Conservation (phyloP, 2,329 filamentous ascomycete genomes). For the Xylaria multiplex region DNA sequence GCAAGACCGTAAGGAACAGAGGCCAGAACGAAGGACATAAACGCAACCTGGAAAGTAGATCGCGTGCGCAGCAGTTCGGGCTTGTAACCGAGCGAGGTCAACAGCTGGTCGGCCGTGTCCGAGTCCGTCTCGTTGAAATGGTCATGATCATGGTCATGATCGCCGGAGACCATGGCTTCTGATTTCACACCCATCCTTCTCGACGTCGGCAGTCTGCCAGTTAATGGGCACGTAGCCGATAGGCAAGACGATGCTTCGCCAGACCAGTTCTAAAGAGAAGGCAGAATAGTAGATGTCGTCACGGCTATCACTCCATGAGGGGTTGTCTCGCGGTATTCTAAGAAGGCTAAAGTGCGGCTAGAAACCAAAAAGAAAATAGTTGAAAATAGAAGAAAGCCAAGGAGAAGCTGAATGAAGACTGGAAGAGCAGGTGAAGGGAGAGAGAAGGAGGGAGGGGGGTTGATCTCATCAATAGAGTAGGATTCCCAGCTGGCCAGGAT, state of each 20-base stretch:
- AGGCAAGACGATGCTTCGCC: neutral
- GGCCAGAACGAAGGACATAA: constrained; percentile 81
- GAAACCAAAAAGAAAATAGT: neutral
- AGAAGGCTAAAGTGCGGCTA: neutral
- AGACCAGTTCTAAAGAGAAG: neutral
- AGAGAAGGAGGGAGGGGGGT: constrained; percentile 3
- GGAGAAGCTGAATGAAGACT: neutral
- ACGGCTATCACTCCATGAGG: constrained; percentile 26
- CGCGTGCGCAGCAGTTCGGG: constrained; percentile 71
- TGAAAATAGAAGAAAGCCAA: neutral
- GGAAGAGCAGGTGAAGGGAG: constrained; percentile 5
- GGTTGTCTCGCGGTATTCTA: neutral
- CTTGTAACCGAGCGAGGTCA: constrained; percentile 73
- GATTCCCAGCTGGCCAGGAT: constrained; percentile 16
- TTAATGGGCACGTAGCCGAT: neutral
- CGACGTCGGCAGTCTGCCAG: neutral
- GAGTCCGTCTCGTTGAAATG: constrained; percentile 46
- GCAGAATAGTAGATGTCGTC: constrained; percentile 3
- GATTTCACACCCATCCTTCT: constrained; percentile 38
- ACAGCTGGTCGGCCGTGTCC: constrained; percentile 67
- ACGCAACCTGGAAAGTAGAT: constrained; percentile 75
- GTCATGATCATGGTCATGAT: constrained; percentile 10
- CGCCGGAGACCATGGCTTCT: constrained; percentile 31
- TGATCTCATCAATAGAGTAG: constrained; percentile 2
- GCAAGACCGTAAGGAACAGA: constrained; percentile 79